Base-by-base conservation (phyloP, 179 eudicot genomes). In the Camellia oleifera region DNA sequence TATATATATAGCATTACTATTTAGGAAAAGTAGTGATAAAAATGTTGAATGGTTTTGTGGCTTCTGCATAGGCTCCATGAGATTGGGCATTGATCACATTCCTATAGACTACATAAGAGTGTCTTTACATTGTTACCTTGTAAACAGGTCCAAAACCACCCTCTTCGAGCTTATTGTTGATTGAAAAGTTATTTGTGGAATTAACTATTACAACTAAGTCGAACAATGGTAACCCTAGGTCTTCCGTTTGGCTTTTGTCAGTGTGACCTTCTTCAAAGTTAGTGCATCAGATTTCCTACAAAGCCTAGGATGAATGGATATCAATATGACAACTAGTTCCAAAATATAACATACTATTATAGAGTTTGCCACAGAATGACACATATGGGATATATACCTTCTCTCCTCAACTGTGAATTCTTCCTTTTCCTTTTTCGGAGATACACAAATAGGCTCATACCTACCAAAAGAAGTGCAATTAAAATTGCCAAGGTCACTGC, bases 171-270 rank as follows among this genome's bases (percentile, higher is more conserved):
- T 74, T 81, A 50, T 82, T 81, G 15, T 42, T 72, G 57, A 3
- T 7, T 40, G 82, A 82, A 67, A 84, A 84, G 76, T 81, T 45
- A 74, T 79, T 44, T 0, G 87, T 84, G 7, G 87, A 82, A 45
- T 63, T 69, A 4, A 57, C 66, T 45, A 84, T 69, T 18, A 20
- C 42, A 4, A 58, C 44, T 14, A 81, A 75, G 57, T 72, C 78
- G 15, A 71, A 84, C 7, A 84, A 57, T 71, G 87, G 87, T 54
- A 76, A 48, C 42, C 82, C 82, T n/a, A 69, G 77, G 45, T 78
- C 79, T 48, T 80, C 61, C 32, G 61, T 57, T 15, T 10, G 20
- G 52, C 77, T 70, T 42, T 40, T 50, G 4, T 46, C 20, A 5
- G 10, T 17, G 75, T 1, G 0, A 44, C 52, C 8, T 54, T 20